Base-by-base conservation (phyloP, 2,329 filamentous ascomycete genomes). In the Ampelomyces quisqualis region DNA sequence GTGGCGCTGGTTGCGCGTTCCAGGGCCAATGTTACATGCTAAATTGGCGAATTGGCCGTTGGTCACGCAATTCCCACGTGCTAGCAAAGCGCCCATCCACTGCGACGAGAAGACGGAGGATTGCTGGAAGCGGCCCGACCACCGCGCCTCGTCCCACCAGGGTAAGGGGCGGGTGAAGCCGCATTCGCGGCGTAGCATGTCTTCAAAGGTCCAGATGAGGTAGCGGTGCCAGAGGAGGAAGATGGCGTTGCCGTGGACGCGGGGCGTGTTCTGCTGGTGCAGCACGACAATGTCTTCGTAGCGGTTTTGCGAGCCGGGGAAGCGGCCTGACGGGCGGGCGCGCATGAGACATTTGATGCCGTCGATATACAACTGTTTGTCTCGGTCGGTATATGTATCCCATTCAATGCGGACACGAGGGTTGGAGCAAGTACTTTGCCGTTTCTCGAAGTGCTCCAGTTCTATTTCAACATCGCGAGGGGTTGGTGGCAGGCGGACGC, bases 201-300 rank as follows among this genome's bases (percentile, higher is more conserved):
- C 53, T 52, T 75, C 72, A 43, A 71, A 73, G 3, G 58, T 52
- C 61, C 73, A 68, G 24, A 64, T 51, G 51, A 60, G 68, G 55
- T 70, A 70, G 18, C 71, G 60, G 57, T 74, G 71, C 70, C 71
- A 73, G 14, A 70, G 51, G 15, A 72, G 53, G 58, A 72, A 72
- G 35, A 64, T 67, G 33, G 47, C 30, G 44, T 60, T 67, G 26
- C 48, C 48, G 38, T 67, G 64, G 1, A 67, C 59, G 34, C 59
- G 59, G 34, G 56, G 55, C 0, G 62, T 67, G 13, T 62, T 44
- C 4, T 31, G 45, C 40, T 65, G 62, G 53, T 67, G 64, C n/a
- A 67, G 55, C 11, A 57, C 57, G 18, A 65, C 60, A 11, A 65
- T 33, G 23, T 67, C 64, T 43, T 67, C 64, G 30, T 67, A 67